Evolutionary conservation across 768 basidiomycete genomes (phyloP).

Genomic region (Termitomyces sp.): DNA sequence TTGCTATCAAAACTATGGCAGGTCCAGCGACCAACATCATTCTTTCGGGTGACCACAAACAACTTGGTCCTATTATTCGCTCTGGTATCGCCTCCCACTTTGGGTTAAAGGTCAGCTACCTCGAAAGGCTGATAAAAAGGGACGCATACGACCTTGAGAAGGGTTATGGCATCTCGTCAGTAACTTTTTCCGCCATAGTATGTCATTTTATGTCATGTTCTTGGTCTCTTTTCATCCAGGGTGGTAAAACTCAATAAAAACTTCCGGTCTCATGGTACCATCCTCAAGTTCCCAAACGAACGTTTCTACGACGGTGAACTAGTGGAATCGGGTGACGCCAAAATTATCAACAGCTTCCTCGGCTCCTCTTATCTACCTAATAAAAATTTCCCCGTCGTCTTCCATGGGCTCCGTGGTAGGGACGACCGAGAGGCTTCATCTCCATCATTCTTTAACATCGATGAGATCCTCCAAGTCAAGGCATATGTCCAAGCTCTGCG

Average conservation of each 20-base stretch:
- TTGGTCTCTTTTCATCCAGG: slow-evolving; percentile 24
- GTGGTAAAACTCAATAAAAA: slow-evolving; percentile 61
- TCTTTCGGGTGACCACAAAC: slow-evolving; percentile 67
- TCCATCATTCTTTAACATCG: slow-evolving; percentile 68
- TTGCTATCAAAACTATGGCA: slow-evolving; percentile 57
- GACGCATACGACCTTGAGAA: slow-evolving; percentile 32
- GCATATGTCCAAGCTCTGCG: slow-evolving; percentile 38
- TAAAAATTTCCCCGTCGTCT: slow-evolving; percentile 53
- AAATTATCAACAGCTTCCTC: slow-evolving; percentile 34
- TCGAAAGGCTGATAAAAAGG: slow-evolving; percentile 54
- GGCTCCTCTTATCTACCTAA: slow-evolving; percentile 34
- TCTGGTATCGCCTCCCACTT: slow-evolving; percentile 51
- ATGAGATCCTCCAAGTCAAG: slow-evolving; percentile 51
- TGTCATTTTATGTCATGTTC: background rate
- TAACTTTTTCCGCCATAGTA: background rate
- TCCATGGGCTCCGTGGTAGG: slow-evolving; percentile 54
- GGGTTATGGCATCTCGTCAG: slow-evolving; percentile 25
- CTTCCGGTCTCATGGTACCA: slow-evolving; percentile 58
- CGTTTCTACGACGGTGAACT: slow-evolving; percentile 55
- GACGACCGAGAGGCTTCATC: slow-evolving; percentile 64
- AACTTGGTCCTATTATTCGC: slow-evolving; percentile 64
- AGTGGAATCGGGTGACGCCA: slow-evolving; percentile 35
- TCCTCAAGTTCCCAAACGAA: slow-evolving; percentile 57
- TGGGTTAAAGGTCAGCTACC: slow-evolving; percentile 53
- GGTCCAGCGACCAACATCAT: slow-evolving; percentile 49